Evolutionary conservation across 352 stramenopile genomes (phyloP), one percentile per base, ranked within the genome.

Genomic region (Pythium oligandrum): DNA sequence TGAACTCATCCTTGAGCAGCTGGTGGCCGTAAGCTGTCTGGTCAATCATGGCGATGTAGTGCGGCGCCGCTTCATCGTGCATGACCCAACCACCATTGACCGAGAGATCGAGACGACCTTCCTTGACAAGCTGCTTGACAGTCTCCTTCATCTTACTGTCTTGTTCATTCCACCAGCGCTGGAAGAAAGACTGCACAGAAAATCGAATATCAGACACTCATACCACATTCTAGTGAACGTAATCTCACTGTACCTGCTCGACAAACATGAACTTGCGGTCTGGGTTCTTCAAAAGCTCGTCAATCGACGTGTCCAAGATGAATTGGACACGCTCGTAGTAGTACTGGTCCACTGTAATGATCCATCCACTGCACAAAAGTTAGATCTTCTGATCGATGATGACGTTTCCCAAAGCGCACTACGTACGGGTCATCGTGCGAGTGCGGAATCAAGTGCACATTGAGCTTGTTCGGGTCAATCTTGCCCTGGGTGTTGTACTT

Each of bases 21-120:
- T 84, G 62, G 66, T 99, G 96, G 6, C 97, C 97, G 46, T 98
- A 90, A 11, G 96, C 96, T 3, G 96, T 99, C 68, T 99, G 95
- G 78, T 99, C 96, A 55, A 99, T 86, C 94, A 99, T 99, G 30
- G 90, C 96, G 34, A 96, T 93, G 65, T 96, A 99, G 74, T 98
- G 93, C 40, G 96, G 80, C 10, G 87, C 84, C 3, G 96, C 97
- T 64, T 99, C 97, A 68, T 99, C 97, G 60, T 99, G 96, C 97
- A 99, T 99, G 69, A 84, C 96, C 96, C 96, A 99, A 43, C 96
- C 96, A 38, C 96, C 96, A 57, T 98, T 98, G 55, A 96, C 88
- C 55, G 66, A 87, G 4, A 99, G 96, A 50, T 95, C 85, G 4
- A 98, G 75, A 11, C 96, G 92, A 1, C 92, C 81, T 38, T 97